phyloP scores from a whole-genome alignment of 805 yeast genomes.

The Yamadazyma phyllophila region DNA sequence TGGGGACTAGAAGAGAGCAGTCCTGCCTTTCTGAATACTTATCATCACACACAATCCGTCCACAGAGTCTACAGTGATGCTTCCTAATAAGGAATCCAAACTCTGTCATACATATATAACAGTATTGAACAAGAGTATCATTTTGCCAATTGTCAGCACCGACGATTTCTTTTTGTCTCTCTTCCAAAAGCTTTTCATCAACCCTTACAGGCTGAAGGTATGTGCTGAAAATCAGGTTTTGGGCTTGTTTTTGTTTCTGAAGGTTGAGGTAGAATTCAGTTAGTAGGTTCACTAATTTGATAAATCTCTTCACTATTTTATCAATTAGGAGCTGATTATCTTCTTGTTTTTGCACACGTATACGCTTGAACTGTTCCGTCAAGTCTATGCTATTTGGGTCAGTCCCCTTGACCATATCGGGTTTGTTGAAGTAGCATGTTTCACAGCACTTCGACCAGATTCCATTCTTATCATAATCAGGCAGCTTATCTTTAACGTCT shows the following conservation, averaged over 20 bases:
- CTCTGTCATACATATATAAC: conserved; percentile 59
- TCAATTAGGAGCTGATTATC: conserved; percentile 51
- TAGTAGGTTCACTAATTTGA: conserved; percentile 40
- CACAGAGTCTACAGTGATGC: conserved; percentile 93
- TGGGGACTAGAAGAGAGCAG: conserved; percentile 75
- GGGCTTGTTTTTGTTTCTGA: conserved; percentile 6
- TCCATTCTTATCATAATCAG: conserved; percentile 42
- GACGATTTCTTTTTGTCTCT: conserved; percentile 12
- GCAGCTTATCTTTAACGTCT: conserved; percentile 43
- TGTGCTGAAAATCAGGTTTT: neutral
- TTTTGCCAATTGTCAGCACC: conserved; percentile 54
- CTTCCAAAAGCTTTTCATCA: conserved; percentile 2
- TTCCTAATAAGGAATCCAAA: conserved; percentile 64
- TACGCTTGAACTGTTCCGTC: conserved; percentile 38
- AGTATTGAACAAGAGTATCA: conserved; percentile 42
- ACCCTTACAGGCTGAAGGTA: neutral
- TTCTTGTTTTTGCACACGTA: conserved; percentile 47
- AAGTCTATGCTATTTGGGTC: conserved; percentile 36
- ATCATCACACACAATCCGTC: conserved; percentile 76
- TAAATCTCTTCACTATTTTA: conserved; percentile 55
- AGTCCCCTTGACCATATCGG: conserved; percentile 52
- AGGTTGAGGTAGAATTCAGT: conserved; percentile 15
- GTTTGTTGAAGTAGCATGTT: conserved; percentile 53
- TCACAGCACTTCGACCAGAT: conserved; percentile 72
- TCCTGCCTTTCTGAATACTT: conserved; percentile 34